A percentile compares a stretch with the other conserved stretches of the same genome.
These are phyloP conservation scores for Colletotrichum tabaci DNA, from an alignment of 2,329 filamentous ascomycete species.

Conservation along the genomic window DNA sequence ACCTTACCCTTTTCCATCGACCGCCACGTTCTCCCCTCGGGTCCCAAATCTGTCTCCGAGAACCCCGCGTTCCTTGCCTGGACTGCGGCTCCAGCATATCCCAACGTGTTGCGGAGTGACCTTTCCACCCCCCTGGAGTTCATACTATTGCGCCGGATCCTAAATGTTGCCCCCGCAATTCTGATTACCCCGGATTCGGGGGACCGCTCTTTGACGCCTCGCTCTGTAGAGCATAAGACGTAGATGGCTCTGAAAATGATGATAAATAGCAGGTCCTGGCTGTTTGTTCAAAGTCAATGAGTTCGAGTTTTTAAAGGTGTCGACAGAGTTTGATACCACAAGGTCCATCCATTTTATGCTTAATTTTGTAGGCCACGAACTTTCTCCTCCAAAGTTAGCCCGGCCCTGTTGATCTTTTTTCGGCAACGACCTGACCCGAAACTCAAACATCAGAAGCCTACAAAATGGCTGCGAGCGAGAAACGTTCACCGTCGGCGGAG, in stretches of 20 bases:
- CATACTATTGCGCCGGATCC: constrained; percentile 17
- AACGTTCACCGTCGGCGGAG: constrained; percentile 34
- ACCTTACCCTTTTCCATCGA: constrained; percentile 25
- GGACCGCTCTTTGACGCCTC: neutral
- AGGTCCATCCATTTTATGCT: constrained; percentile 30
- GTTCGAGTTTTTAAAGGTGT: neutral
- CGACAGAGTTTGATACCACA: neutral
- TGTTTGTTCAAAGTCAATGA: neutral
- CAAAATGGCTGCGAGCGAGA: constrained; percentile 33
- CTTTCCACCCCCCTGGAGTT: constrained; percentile 18
- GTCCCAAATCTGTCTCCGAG: constrained; percentile 25
- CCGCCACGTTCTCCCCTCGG: constrained; percentile 19
- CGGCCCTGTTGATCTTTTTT: constrained; percentile 2
- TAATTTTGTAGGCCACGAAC: constrained; percentile 10
- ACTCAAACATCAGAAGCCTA: neutral
- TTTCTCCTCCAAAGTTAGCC: constrained; percentile 1
- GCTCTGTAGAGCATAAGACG: constrained; percentile 11
- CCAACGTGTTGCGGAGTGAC: neutral
- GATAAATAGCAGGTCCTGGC: constrained; percentile 38
- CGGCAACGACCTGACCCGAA: neutral
- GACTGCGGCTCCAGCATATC: constrained; percentile 7
- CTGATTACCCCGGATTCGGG: constrained; percentile 36
- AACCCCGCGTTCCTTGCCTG: constrained; percentile 20
- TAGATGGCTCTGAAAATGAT: neutral
- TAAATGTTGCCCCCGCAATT: constrained; percentile 34